Evolutionary conservation across 768 basidiomycete genomes (phyloP), one percentile per base, ranked within the genome.

Genomic region (Lentinula guzmanii): DNA sequence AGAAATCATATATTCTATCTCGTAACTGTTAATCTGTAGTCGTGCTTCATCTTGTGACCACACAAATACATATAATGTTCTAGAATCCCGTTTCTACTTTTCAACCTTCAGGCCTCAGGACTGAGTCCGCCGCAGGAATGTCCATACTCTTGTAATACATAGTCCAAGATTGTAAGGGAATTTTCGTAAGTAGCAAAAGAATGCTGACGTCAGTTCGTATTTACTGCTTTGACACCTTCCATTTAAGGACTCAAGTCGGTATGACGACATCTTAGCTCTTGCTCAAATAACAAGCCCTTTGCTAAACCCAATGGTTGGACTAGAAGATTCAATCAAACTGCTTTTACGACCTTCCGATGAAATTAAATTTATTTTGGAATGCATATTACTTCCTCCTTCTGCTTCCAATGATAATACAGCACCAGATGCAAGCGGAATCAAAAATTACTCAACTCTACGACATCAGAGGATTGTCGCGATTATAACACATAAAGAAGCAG

Each of bases 401-500:
- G 45, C 45, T 16, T 52, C 28, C 21, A 35, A 31, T 4, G 51
- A 52, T 18, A 8, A 35, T 35, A 5, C 42, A 58, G 37, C 37
- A 8, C 13, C 37, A 39, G 37, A 31, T 10, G 46, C 8, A 35
- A 46, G 15, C 13, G 46, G 28, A 31, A 48, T 11, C 24, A 33
- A 59, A 5, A 45, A 33, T 13, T 13, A 8, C n/a, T n/a, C 45
- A 16, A n/a, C 15, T n/a, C 9, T 24, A 48, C 68, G 65, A 63
- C 39, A 43, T 21, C 37, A 41, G 21, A 72, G 78, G 52, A 68
- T 83, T 60, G 72, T 85, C 50, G 84, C 80, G 8, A 74, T 86
- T 15, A 71, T 87, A 21, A 72, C 77, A 1, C 86, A 85, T 63
- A 77, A 71, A 62, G 73, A 76, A 65, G 69, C 74, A 56, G 71